phyloP scores from a whole-genome alignment of 2,329 filamentous ascomycete species.

The Leptographium procerum region DNA sequence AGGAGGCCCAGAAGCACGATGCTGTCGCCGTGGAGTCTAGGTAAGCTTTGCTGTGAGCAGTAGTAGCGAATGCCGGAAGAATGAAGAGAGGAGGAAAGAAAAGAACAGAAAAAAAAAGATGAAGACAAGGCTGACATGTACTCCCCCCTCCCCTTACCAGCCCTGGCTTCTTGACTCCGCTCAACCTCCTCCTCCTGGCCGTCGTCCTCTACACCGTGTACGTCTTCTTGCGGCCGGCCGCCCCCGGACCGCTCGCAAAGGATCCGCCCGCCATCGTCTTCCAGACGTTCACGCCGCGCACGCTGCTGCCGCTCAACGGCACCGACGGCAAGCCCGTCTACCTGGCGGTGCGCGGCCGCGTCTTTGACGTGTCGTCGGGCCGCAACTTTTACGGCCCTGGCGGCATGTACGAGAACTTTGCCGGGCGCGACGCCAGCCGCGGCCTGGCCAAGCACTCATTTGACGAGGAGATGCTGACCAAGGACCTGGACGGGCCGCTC shows the following conservation, averaged over 20 bases:
- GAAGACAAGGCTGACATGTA: too few relatives aligned
- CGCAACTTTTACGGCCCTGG: conserved; percentile 94
- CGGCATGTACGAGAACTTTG: conserved; percentile 92
- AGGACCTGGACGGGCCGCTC: conserved; percentile 74
- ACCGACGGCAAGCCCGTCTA: conserved; percentile 63
- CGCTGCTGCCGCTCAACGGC: conserved; percentile 81
- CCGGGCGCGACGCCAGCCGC: conserved; percentile 78
- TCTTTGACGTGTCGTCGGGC: conserved; percentile 82
- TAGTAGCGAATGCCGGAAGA: neutral
- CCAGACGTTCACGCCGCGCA: conserved; percentile 61
- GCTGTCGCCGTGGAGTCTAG: conserved; percentile 2
- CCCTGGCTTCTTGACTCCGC: conserved; percentile 42
- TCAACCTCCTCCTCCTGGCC: conserved; percentile 49
- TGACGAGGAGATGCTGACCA: conserved; percentile 87
- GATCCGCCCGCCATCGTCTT: conserved; percentile 50
- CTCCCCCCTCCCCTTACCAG: conserved; percentile 13
- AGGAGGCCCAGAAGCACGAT: conserved; percentile 36
- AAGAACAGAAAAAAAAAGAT: neutral
- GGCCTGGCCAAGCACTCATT: conserved; percentile 88
- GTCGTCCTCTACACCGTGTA: conserved; percentile 49
- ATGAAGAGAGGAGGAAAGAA: neutral
- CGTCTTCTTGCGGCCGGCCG: conserved; percentile 37
- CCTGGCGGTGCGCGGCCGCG: conserved; percentile 77
- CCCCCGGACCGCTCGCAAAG: conserved; percentile 35
- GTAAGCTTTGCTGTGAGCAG: conserved; percentile 4